Percentiles rank a stretch among this genome's conserved stretches.
Evolutionary conservation across 345 rosid species (phyloP).

Genomic region (Hibiscus mutabilis): DNA sequence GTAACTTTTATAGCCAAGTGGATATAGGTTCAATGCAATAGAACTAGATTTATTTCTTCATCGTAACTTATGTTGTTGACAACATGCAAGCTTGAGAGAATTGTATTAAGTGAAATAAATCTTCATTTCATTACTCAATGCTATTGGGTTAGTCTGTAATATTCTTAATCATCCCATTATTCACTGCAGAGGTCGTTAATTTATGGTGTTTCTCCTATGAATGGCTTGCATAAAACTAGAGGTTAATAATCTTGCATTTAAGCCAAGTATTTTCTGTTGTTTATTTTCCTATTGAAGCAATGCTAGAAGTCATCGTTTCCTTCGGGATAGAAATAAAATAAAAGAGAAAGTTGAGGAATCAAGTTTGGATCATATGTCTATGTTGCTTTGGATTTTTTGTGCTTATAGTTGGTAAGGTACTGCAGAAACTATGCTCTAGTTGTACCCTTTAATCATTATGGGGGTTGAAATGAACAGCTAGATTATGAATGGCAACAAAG

Average conservation of each 20-base stretch:
- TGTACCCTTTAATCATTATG: background rate
- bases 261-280: background rate
- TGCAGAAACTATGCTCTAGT: background rate
- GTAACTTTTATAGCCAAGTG: background rate
- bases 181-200: background rate
- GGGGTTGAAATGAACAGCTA: constrained; percentile 45
- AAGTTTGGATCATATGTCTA: background rate
- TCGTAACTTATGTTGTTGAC: background rate
- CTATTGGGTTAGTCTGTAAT: background rate
- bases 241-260: background rate
- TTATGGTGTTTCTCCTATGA: background rate
- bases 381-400: background rate
- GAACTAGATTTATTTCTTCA: background rate
- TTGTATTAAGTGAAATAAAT: background rate
- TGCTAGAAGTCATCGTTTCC: background rate
- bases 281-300: background rate
- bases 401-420: background rate
- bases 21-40: background rate
- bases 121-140: background rate
- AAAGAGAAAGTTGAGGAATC: background rate
- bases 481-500: constrained; percentile 53
- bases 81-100: constrained; percentile 1
- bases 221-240: background rate
- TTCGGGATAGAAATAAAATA: background rate
- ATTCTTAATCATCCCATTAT: background rate